A percentile compares a stretch with the other conserved stretches of the same genome.
Evolutionary conservation across 1,284 basidiomycete species (phyloP).

Genomic region (Mycena sp.): DNA sequence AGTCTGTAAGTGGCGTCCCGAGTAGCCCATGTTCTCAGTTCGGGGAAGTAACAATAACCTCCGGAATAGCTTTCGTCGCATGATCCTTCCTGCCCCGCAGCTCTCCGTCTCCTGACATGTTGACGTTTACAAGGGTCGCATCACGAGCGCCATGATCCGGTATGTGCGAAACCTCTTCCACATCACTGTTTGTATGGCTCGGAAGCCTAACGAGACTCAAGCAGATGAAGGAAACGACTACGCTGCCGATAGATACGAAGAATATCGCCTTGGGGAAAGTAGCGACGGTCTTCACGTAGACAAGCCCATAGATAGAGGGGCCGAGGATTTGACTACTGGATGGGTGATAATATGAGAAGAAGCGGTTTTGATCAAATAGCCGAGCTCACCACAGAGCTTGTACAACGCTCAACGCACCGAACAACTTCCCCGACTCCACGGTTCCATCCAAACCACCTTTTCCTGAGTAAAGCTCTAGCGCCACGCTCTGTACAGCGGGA

Average conservation of each 20-base stretch:
- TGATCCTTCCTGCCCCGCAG: background rate
- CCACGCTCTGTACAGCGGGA: conserved; percentile 73
- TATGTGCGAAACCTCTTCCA: too few relatives aligned
- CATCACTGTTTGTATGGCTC: too few relatives aligned
- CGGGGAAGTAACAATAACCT: conserved; percentile 19
- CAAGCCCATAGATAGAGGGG: conserved; percentile 65
- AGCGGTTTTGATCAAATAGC: too few relatives aligned
- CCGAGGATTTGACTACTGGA: conserved; percentile 47
- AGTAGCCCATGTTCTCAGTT: conserved; percentile 1
- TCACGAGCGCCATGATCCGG: conserved; percentile 25
- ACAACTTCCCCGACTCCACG: conserved; percentile 50
- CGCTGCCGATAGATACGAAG: conserved; percentile 50
- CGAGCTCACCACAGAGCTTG: conserved; percentile 65
- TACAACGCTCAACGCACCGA: conserved; percentile 77
- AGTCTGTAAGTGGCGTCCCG: too few relatives aligned
- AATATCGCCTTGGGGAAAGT: conserved; percentile 67
- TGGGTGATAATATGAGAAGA: background rate
- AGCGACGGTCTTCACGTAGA: conserved; percentile 68
- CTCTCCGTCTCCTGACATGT: background rate
- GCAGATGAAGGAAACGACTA: conserved; percentile 51
- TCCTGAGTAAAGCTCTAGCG: conserved; percentile 66
- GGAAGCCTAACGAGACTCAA: conserved; percentile 54
- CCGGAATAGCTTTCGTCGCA: conserved; percentile 1
- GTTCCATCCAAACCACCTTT: conserved; percentile 59
- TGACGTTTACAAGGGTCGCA: conserved; percentile 24